Evolutionary conservation across 441 rosid species (phyloP).

Genomic region (Adansonia rubrostipa): DNA sequence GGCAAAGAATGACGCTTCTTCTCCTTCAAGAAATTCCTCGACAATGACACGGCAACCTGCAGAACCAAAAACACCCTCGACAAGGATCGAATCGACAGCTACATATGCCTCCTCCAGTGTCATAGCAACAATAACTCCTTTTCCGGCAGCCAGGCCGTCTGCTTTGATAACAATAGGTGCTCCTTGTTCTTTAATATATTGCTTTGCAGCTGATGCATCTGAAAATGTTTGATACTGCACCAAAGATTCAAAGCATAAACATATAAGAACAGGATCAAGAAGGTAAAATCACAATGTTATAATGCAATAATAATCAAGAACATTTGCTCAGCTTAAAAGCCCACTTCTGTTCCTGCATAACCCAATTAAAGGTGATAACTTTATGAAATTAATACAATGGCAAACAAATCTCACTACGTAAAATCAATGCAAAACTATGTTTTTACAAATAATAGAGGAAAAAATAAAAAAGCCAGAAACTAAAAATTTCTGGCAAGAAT

Average conservation of each 20-base stretch:
- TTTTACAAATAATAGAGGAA: neutral
- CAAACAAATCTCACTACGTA: neutral
- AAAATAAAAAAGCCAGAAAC: neutral
- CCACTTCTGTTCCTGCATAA: neutral
- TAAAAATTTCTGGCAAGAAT: neutral
- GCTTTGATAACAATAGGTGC: constrained; percentile 90
- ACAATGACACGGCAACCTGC: constrained; percentile 80
- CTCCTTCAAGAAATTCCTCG: constrained; percentile 90
- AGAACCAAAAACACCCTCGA: constrained; percentile 76
- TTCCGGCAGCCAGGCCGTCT: constrained; percentile 97
- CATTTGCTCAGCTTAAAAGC: neutral
- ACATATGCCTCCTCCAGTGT: constrained; percentile 76
- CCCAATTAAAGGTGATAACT: neutral
- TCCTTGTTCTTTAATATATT: constrained; percentile 75
- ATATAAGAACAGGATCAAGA: neutral
- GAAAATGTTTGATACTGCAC: constrained; percentile 80
- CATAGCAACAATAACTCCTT: constrained; percentile 89
- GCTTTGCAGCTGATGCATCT: constrained; percentile 74
- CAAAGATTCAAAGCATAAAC: constrained; percentile 21
- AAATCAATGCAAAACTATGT: neutral
- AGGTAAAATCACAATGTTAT: neutral
- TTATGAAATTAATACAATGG: neutral
- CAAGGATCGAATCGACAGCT: constrained; percentile 90
- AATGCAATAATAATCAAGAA: neutral
- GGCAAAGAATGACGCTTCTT: constrained; percentile 96